These are phyloP conservation scores for Mycena haematopus DNA, from an alignment of 768 basidiomycete genomes.

Conservation along the genomic window DNA sequence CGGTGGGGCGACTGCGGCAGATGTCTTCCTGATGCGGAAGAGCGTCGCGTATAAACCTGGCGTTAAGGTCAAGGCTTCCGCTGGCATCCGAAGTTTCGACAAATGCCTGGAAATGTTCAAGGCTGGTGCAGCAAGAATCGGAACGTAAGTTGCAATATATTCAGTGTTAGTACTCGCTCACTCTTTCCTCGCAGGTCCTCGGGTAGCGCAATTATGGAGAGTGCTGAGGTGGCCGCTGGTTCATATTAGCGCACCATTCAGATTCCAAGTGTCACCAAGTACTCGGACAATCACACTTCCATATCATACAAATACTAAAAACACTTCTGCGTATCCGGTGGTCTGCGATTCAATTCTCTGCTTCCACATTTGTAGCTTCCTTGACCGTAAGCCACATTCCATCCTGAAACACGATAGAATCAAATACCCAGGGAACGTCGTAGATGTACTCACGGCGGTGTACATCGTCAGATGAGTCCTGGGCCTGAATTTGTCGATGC, in stretches of 20 bases:
- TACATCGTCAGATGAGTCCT: constrained; percentile 47
- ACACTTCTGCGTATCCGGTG: neutral
- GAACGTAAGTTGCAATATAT: constrained; percentile 48
- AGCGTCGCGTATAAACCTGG: constrained; percentile 45
- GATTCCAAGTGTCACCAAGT: no score
- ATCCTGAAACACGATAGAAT: constrained; percentile 6
- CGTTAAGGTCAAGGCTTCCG: constrained; percentile 59
- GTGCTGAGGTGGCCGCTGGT: constrained; percentile 24
- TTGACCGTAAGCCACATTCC: constrained; percentile 24
- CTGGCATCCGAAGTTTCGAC: constrained; percentile 55
- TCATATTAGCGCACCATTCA: constrained; percentile 22
- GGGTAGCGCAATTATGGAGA: constrained; percentile 36
- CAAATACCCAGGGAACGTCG: neutral
- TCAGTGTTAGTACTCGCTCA: neutral
- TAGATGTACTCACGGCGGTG: constrained; percentile 18
- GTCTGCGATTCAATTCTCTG: neutral
- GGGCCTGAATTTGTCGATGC: constrained; percentile 40
- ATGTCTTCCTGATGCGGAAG: constrained; percentile 52
- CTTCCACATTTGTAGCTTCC: constrained; percentile 9
- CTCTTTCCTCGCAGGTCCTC: constrained; percentile 33
- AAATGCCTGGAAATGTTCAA: constrained; percentile 53
- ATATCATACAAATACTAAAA: constrained; percentile 1
- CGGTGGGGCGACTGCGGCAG: constrained; percentile 52
- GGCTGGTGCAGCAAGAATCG: constrained; percentile 59
- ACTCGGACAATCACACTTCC: neutral